Percentiles rank a stretch among this genome's conserved stretches.
Conservation (phyloP, 2,329 filamentous ascomycete species). For the Fusarium austroafricanum region DNA sequence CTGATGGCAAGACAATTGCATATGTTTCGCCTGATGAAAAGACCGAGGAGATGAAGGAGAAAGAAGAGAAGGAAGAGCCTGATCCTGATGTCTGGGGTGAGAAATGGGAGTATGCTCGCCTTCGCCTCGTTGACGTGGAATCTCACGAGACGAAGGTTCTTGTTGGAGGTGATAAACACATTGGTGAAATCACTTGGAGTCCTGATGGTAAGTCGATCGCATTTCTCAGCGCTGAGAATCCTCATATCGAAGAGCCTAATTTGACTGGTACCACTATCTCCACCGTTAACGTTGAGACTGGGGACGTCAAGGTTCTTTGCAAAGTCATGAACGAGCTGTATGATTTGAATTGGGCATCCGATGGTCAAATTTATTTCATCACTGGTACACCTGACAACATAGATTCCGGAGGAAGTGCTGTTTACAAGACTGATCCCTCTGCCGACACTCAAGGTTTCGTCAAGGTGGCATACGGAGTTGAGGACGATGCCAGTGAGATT, state of each 20-base stretch:
- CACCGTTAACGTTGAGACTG: conserved; percentile 14
- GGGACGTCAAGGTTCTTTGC: conserved; percentile 9
- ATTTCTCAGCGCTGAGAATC: conserved; percentile 13
- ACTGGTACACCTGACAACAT: conserved; percentile 12
- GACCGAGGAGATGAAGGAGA: conserved; percentile 7
- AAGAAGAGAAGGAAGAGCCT: conserved; percentile 47
- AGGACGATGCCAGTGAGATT: conserved; percentile 32
- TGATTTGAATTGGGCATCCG: conserved; percentile 25
- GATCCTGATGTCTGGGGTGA: conserved; percentile 53
- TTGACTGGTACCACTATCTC: conserved; percentile 25
- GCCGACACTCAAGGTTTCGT: not conserved
- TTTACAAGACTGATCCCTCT: conserved; percentile 20
- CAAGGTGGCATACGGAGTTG: conserved; percentile 22
- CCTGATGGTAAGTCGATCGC: conserved; percentile 27
- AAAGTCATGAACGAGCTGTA: conserved; percentile 9
- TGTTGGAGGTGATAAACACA: conserved; percentile 13
- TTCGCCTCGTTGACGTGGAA: conserved; percentile 49
- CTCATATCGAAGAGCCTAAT: conserved; percentile 27
- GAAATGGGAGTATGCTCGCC: conserved; percentile 48
- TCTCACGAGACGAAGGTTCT: conserved; percentile 35
- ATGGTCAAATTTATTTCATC: conserved; percentile 35
- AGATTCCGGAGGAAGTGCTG: conserved; percentile 9
- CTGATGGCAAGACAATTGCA: conserved; percentile 16
- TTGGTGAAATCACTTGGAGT: conserved; percentile 33
- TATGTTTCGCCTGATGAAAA: conserved; percentile 38